A percentile compares a stretch with the other conserved stretches of the same genome.
These are phyloP conservation scores for Stephanodiscus triporus DNA, from an alignment of 108 stramenopile species.

Conservation along the genomic window DNA sequence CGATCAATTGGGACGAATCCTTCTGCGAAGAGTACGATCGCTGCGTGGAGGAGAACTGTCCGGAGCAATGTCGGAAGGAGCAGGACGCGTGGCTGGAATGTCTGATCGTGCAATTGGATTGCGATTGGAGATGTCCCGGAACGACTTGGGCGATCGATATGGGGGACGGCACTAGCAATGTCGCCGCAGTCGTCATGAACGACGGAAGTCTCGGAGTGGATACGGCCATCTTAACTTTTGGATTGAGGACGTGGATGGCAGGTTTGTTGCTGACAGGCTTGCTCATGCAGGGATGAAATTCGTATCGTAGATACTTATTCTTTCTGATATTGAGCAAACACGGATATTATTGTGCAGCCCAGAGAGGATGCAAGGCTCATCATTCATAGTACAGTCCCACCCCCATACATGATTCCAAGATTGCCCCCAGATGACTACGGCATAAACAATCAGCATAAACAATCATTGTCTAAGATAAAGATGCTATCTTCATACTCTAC, in stretches of 20 bases:
- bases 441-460: neutral
- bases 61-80: conserved; percentile 19
- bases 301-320: too few relatives aligned
- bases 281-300: neutral
- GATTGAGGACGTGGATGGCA: neutral
- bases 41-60: conserved; percentile 28
- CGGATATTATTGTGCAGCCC: too few relatives aligned
- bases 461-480: conserved; percentile 1
- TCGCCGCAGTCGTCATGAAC: neutral
- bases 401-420: too few relatives aligned
- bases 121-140: conserved; percentile 28
- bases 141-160: neutral
- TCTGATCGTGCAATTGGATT: conserved; percentile 29
- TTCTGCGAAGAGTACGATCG: conserved; percentile 29
- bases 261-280: neutral
- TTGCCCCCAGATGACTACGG: neutral
- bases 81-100: conserved; percentile 35
- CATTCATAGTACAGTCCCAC: too few relatives aligned
- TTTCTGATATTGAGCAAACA: too few relatives aligned
- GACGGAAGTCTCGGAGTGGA: neutral
- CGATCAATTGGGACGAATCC: conserved; percentile 1
- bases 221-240: neutral
- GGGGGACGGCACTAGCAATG: neutral
- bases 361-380: too few relatives aligned
- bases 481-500: conserved; percentile 8